Base-by-base conservation (phyloP, 345 rosid genomes). In the Lepidium africanum region DNA sequence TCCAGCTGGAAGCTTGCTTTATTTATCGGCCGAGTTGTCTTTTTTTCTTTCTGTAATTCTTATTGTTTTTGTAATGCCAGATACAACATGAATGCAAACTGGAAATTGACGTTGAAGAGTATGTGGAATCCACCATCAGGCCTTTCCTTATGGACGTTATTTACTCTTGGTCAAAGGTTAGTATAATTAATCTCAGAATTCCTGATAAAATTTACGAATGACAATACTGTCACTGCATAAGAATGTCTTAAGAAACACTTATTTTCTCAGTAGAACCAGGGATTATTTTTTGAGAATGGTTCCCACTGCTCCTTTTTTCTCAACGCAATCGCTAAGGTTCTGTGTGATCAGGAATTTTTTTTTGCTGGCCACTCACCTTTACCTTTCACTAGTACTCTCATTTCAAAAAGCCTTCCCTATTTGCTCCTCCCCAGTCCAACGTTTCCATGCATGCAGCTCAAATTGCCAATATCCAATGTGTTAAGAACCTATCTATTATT, bases 31-130 rank as follows among this genome's bases (percentile, higher is more conserved):
- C 36, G 53, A 52, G 33, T 30, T 30, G 33, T 30, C 10, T 21
- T 2, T 19, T 16, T 13, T 8, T 9, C 2, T 51, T 43, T 14
- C 8, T 16, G 67, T 42, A 57, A 71, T 61, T 7, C 25, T 49
- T 35, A 9, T 32, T 43, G 53, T 36, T 46, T 25, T 9, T 54
- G 21, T 75, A 59, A 27, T 68, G 74, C 65, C 83, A 91, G 99
- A 85, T 89, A 81, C 97, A 94, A 89, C 87, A 76, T 76, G 99
- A 91, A 77, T 91, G 99, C 91, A 94, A 91, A 77, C 80, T 94
- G 81, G 93, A 89, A 65, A 74, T 94, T 39, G 76, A 86, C 60
- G 91, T 94, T 16, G 96, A 94, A 9, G 99, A 94, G 80, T 91
- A 87, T 54, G 97, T 91, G 60, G 97, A 91, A 71, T 91, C 99